A percentile compares a stretch with the other conserved stretches of the same genome.
Conservation (phyloP, 2,329 filamentous ascomycete species). For the Catunica adiposa region DNA sequence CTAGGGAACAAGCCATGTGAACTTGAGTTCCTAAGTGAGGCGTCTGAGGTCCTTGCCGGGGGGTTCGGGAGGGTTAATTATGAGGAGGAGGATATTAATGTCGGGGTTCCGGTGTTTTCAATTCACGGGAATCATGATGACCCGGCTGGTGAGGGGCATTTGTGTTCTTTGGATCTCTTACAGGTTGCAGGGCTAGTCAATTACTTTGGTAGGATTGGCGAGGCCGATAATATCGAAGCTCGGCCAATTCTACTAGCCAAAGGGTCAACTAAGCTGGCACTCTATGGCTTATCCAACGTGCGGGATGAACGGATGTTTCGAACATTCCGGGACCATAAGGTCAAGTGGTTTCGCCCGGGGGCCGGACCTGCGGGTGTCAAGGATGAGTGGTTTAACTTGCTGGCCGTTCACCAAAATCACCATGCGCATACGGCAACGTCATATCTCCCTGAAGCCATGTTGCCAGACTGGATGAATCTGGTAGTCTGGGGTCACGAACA, state of each 20-base stretch:
- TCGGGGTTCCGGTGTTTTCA: conserved; percentile 92
- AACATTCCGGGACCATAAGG: conserved; percentile 81
- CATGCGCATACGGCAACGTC: conserved; percentile 79
- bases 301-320: conserved; percentile 87
- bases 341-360: conserved; percentile 62
- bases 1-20: conserved; percentile 91
- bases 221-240: conserved; percentile 83
- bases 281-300: conserved; percentile 92
- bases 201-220: conserved; percentile 83
- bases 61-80: conserved; percentile 94
- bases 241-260: conserved; percentile 91
- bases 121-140: conserved; percentile 99
- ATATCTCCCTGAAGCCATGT: conserved; percentile 85
- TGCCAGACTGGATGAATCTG: conserved; percentile 81
- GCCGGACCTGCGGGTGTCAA: conserved; percentile 36
- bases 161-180: conserved; percentile 76
- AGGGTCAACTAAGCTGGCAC: conserved; percentile 74
- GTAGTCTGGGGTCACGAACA: conserved; percentile 97
- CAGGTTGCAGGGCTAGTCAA: conserved; percentile 86
- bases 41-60: conserved; percentile 75
- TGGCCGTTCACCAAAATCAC: conserved; percentile 93
- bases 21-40: conserved; percentile 85
- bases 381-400: conserved; percentile 95
- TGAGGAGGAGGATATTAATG: conserved; percentile 90
- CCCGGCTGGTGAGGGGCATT: conserved; percentile 86